Evolutionary conservation across 768 basidiomycete species (phyloP).

Genomic region (Sistotremastrum niveocremeum): DNA sequence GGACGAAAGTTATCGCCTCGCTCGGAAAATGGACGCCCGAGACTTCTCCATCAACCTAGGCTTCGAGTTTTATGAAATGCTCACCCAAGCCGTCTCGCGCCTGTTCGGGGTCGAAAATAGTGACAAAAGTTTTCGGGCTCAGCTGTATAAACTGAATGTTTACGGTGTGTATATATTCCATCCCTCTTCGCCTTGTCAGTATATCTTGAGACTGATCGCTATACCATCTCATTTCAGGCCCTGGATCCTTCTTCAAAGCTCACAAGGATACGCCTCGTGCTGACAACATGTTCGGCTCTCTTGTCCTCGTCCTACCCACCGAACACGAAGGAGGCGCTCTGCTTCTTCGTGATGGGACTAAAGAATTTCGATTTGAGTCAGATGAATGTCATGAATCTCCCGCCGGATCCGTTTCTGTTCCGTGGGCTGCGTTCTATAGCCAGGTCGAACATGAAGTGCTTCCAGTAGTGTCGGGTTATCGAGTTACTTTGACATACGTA

Average conservation of each 20-base stretch:
- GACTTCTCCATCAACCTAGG: conserved; percentile 10
- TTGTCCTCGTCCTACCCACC: conserved; percentile 5
- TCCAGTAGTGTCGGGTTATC: conserved; percentile 22
- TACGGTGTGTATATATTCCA: conserved; percentile 1
- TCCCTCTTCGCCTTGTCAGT: too few relatives aligned
- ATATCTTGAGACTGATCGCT: too few relatives aligned
- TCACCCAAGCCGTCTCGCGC: background rate
- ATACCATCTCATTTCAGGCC: too few relatives aligned
- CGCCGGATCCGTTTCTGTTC: conserved; percentile 1
- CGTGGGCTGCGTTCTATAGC: conserved; percentile 21
- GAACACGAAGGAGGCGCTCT: conserved; percentile 6
- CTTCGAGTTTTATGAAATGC: background rate
- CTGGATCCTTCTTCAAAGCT: conserved; percentile 6
- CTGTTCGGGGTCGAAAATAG: background rate
- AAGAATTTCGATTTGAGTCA: conserved; percentile 4
- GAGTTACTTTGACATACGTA: conserved; percentile 27
- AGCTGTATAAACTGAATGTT: conserved; percentile 9
- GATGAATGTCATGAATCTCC: background rate
- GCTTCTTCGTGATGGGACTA: conserved; percentile 2
- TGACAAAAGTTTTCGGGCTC: too few relatives aligned
- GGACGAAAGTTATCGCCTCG: conserved; percentile 14
- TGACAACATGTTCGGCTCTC: conserved; percentile 5
- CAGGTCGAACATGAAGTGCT: conserved; percentile 30
- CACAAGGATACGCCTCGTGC: conserved; percentile 8
- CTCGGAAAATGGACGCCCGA: conserved; percentile 12